Evolutionary conservation across 2,329 filamentous ascomycete genomes (phyloP).

Genomic region (Arthrobotrys iridis): DNA sequence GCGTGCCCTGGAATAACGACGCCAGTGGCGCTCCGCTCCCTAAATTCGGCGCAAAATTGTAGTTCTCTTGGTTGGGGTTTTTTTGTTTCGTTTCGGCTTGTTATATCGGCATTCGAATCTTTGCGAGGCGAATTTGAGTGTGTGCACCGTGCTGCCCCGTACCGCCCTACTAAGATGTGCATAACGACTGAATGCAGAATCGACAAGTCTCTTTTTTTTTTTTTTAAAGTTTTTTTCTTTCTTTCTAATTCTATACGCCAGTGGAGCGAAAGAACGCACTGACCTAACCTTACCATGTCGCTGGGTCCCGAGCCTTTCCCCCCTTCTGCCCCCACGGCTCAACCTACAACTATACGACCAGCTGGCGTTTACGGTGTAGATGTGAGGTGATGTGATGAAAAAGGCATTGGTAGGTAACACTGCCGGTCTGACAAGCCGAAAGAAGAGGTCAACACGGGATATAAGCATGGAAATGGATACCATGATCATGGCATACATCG

Average conservation of each 20-base stretch:
- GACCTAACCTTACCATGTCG: slow-evolving; percentile 32
- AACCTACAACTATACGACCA: background rate
- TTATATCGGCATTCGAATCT: slow-evolving; percentile 53
- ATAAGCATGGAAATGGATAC: background rate
- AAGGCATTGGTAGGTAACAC: background rate
- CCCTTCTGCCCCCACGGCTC: background rate
- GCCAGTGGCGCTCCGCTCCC: too few relatives aligned
- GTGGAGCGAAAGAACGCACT: slow-evolving; percentile 1
- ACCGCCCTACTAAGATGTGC: too few relatives aligned
- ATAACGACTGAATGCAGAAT: background rate
- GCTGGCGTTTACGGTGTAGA: too few relatives aligned
- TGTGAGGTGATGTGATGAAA: too few relatives aligned
- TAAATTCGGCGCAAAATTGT: background rate
- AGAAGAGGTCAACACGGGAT: background rate
- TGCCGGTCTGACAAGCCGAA: slow-evolving; percentile 44
- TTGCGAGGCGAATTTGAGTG: too few relatives aligned
- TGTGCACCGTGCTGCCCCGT: too few relatives aligned
- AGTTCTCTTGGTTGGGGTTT: background rate
- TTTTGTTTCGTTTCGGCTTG: slow-evolving; percentile 44
- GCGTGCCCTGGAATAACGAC: background rate
- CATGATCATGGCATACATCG: background rate
- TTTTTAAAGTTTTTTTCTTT: too few relatives aligned
- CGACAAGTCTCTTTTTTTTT: too few relatives aligned
- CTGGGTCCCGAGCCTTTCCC: background rate
- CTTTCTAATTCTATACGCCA: too few relatives aligned